Evolutionary conservation across 768 basidiomycete genomes (phyloP).

Genomic region (Russula dissimulans): DNA sequence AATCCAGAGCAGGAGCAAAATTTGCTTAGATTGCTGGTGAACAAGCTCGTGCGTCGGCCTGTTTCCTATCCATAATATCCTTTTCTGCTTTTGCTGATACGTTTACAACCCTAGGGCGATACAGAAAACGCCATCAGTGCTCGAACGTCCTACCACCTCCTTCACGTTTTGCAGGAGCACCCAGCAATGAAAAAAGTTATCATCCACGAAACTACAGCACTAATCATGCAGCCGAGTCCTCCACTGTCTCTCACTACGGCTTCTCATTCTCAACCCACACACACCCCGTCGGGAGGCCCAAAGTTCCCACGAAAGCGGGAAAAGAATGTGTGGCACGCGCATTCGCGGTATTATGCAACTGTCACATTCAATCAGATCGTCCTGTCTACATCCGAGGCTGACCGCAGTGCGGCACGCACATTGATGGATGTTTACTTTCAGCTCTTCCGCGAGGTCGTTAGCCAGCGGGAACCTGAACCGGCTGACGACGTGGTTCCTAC

Average conservation of each 20-base stretch:
- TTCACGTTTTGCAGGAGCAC: conserved; percentile 83
- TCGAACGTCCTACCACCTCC: conserved; percentile 79
- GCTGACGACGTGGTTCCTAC: conserved; percentile 29
- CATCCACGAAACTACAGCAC: conserved; percentile 73
- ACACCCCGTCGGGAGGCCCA: conserved; percentile 36
- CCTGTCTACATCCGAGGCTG: conserved; percentile 46
- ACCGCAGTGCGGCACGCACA: conserved; percentile 64
- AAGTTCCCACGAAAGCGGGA: conserved; percentile 21
- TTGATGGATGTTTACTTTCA: conserved; percentile 91
- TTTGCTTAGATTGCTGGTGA: conserved; percentile 80
- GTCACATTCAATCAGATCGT: conserved; percentile 95
- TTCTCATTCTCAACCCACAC: conserved; percentile 26
- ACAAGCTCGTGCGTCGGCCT: conserved; percentile 66
- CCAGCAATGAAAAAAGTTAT: conserved; percentile 89
- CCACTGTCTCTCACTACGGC: conserved; percentile 25
- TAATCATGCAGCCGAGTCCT: conserved; percentile 60
- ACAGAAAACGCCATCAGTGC: conserved; percentile 81
- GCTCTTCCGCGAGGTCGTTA: conserved; percentile 82
- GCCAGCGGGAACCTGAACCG: conserved; percentile 43
- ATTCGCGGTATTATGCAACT: conserved; percentile 84
- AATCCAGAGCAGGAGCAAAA: conserved; percentile 99
- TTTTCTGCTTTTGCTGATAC: conserved; percentile 1
- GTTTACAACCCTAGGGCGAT: conserved; percentile 56
- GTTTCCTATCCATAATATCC: not conserved
- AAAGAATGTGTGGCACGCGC: conserved; percentile 45